A percentile compares a stretch with the other conserved stretches of the same genome.
Evolutionary conservation across 2,329 filamentous ascomycete genomes (phyloP).

Genomic region (Alternaria tenuissima): DNA sequence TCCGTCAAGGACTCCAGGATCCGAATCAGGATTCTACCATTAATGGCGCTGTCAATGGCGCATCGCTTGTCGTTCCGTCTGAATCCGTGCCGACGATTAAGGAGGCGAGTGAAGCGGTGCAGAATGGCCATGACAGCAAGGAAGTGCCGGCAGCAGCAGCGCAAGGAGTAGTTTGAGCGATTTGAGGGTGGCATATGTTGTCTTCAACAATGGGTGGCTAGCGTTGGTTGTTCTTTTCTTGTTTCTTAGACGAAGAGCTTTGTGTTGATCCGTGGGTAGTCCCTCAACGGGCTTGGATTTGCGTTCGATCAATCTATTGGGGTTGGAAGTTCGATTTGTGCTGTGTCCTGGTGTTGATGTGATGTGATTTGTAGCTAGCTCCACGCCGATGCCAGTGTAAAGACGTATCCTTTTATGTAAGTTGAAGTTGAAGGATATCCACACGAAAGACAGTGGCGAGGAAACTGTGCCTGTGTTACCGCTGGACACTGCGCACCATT

Average conservation of each 20-base stretch:
- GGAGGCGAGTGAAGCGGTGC: slow-evolving; percentile 7
- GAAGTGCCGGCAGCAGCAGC: no score
- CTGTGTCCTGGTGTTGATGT: background rate
- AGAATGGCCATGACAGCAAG: background rate
- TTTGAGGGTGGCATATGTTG: background rate
- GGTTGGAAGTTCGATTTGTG: no score
- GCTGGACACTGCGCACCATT: no score
- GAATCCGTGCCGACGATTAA: slow-evolving; percentile 13
- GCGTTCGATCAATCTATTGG: background rate
- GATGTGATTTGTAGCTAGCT: background rate
- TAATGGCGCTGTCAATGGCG: slow-evolving; percentile 5
- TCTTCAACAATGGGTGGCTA: slow-evolving; percentile 1
- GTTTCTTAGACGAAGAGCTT: background rate
- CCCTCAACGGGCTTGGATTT: slow-evolving; percentile 10
- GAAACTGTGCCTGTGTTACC: no score
- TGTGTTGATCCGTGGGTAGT: background rate
- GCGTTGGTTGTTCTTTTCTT: background rate
- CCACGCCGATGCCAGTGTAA: background rate
- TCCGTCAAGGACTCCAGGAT: slow-evolving; percentile 85
- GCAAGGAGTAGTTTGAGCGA: background rate
- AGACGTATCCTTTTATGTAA: background rate
- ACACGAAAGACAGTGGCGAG: no score
- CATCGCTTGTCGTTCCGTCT: slow-evolving; percentile 14
- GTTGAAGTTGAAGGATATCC: no score
- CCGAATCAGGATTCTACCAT: slow-evolving; percentile 16